Base-by-base conservation (phyloP, 495 filamentous ascomycete species). In the Gamarada debralockiae region DNA sequence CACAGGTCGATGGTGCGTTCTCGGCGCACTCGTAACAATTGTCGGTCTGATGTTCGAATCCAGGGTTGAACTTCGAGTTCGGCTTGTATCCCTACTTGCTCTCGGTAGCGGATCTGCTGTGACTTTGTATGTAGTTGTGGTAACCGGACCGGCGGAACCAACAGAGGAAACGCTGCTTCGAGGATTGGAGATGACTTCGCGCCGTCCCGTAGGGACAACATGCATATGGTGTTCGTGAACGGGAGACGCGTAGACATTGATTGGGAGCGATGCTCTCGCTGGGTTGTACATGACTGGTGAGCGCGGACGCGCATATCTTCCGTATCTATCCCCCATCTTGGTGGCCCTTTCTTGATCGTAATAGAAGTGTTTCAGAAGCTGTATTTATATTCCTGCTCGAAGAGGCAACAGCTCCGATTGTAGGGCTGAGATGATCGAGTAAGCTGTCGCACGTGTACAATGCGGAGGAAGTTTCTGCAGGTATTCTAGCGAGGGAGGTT, bases 41-140 rank as follows among this genome's bases (percentile, higher is more conserved):
- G 38, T 64, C 41, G 18, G 62, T 22, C 43, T 58, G 20, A 29
- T 38, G 24, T 38, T 50, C 8, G 18, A 21, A 39, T 64, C 61
- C 1, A 64, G 12, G 5, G 61, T 60, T 1, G 55, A 55, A 20
- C 57, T 46, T 48, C 33, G 67, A 52, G 50, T 41, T 70, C 76
- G 44, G 67, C 64, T 64, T 18, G 55, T 52, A 22, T 69, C 70
- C 34, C 65, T 69, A 48, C 69, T 72, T 31, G 62, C 65, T 38
- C 69, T 63, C n/a, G 60, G 49, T 14, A 33, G 21, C 25, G 73
- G 67, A 8, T 79, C 76, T 33, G 70, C 68, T 22, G 67, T 70
- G 44, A 77, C 69, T 33, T 73, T 72, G 57, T 78, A 79, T 14
- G 74, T 73, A 20, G 69, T 75, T 33, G 67, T 75, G 31, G 67